Base-by-base conservation (phyloP, 169 alveolate species). In the Plasmodium adleri region DNA sequence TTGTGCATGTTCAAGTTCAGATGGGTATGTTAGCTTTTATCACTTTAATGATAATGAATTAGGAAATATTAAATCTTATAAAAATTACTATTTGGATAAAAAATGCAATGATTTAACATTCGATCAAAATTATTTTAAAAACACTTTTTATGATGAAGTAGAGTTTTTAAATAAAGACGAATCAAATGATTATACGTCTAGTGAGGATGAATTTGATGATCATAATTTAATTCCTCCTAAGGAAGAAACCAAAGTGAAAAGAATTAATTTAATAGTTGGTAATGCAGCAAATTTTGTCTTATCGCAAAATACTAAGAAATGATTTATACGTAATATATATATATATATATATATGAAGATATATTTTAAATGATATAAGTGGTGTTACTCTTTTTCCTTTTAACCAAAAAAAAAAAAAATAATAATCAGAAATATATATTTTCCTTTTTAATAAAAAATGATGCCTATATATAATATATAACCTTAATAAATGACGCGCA, bases 1-100 rank as follows among this genome's bases (percentile, higher is more conserved):
- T 74, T 92, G 98, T 43, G 99, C 98, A 12, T 94, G 97, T 32
- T 94, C 98, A 52, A 95, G 98, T 50, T 95, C 97, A 75, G 99
- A 97, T 76, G 99, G 99, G 26, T 97, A 97, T 88, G 94, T 97
- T 72, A 95, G 97, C 58, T 95, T 96, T 62, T 90, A 94, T 43
- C 87, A 91, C 86, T 96, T 96, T 89, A 96, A 95, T 72, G 88
- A 93, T 72, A 95, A 95, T 43, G 98, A 96, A 92, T 93, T 96
- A 28, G 98, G 98, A 8, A 74, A 93, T 56, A 87, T 92, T 24
- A 83, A 83, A 68, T 45, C 91, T 24, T 83, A 83, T 54, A 67
- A 83, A 67, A 83, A 83, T 54, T 83, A 83, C 39, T 83, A 83
- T 72, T 83, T 67, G 68, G 83, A 70, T 28, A 67, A 83, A 68